Evolutionary conservation across 208 protist species (phyloP), one percentile per base, ranked within the genome.

Genomic region (Crithidia mellificae): DNA sequence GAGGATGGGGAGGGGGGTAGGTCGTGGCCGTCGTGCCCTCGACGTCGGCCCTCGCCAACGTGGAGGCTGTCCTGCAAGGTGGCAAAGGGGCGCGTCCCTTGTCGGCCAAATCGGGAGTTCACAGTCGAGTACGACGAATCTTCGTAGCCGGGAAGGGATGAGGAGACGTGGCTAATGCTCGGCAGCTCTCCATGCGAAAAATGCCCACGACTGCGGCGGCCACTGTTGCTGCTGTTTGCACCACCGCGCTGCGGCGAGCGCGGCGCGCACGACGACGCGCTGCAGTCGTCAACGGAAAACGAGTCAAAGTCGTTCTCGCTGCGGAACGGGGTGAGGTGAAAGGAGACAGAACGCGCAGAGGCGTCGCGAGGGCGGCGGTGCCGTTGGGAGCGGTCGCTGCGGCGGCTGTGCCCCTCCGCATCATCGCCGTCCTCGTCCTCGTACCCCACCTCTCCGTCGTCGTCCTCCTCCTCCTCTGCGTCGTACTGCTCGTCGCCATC

Each of bases 311-410:
- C 32, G 32, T 17, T 2, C 6, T 22, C n/a, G 20, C 53, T 6
- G 34, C 19, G 34, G 30, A 44, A 58, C 17, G 53, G 53, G 6
- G 53, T n/a, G 32, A 58, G 29, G 53, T 44, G 53, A 14, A 58
- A 58, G n/a, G 32, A 22, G 29, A 24, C 24, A 2, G 27, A 55
- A 2, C 29, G 20, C 46, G 46, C 20, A 8, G 46, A 29, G 5
- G 46, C 17, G 20, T 51, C 46, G 15, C 41, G 17, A 27, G 4
- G 46, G 12, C 50, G 27, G 27, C 50, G 4, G n/a, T n/a, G n/a
- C n/a, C n/a, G n/a, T n/a, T n/a, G n/a, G n/a, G n/a, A n/a, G n/a
- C n/a, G n/a, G n/a, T n/a, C n/a, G n/a, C n/a, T n/a, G n/a, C n/a
- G n/a, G n/a, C n/a, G n/a, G n/a, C n/a, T n/a, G n/a, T n/a, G n/a